A percentile compares a stretch with the other conserved stretches of the same genome.
These are phyloP conservation scores for Verticillium zaregamsianum DNA, from an alignment of 2,329 filamentous ascomycete genomes.

Conservation along the genomic window DNA sequence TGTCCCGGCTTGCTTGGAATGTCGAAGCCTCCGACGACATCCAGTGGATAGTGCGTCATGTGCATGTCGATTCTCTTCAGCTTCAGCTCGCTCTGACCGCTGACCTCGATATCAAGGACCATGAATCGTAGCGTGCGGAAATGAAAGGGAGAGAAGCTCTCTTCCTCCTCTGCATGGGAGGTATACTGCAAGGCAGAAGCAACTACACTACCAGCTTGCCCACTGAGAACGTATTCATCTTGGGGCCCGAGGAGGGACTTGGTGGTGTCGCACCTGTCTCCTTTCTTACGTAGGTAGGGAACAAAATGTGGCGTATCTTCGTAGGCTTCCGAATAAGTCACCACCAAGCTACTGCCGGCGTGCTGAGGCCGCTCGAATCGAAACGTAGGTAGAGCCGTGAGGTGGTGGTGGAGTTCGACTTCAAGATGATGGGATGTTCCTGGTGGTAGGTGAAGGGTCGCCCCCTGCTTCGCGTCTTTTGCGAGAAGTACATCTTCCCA, in stretches of 20 bases:
- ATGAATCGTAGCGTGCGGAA: conserved; percentile 13
- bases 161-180: neutral
- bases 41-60: no score
- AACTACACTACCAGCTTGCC: neutral
- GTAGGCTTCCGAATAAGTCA: conserved; percentile 5
- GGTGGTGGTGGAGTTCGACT: neutral
- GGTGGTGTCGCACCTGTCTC: neutral
- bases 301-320: conserved; percentile 1
- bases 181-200: neutral
- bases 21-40: neutral
- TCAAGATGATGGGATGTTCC: conserved; percentile 2
- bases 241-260: conserved; percentile 1
- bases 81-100: neutral
- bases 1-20: conserved; percentile 3
- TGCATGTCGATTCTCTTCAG: neutral
- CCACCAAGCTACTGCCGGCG: neutral
- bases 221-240: neutral
- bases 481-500: neutral
- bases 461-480: neutral
- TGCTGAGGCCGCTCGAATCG: neutral
- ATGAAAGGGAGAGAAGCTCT: conserved; percentile 14
- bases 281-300: neutral
- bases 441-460: neutral
- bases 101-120: conserved; percentile 6
- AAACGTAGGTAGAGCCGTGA: neutral